phyloP scores from a whole-genome alignment of 306 rosid genomes.

The Cucurbita moschata region DNA sequence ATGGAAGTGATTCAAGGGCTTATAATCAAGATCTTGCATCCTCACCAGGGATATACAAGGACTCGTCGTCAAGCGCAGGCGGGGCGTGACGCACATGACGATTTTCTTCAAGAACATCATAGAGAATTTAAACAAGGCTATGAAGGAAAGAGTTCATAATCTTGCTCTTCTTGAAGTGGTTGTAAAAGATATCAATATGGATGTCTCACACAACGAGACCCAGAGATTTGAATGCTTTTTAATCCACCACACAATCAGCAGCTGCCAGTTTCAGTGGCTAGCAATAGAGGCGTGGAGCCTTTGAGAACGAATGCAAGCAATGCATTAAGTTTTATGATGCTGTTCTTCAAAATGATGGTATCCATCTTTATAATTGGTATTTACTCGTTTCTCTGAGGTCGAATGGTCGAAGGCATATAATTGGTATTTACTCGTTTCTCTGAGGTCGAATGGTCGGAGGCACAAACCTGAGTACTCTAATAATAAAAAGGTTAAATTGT shows the following conservation, averaged over 20 bases:
- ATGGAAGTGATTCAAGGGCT: slow-evolving; percentile 21
- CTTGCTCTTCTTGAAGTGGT: slow-evolving; percentile 6
- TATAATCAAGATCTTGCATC: slow-evolving; percentile 19
- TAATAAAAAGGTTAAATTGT: too few species aligned
- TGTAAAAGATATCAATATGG: slow-evolving; percentile 20
- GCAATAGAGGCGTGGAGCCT: slow-evolving; percentile 46
- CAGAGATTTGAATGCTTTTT: slow-evolving; percentile 47
- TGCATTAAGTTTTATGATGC: slow-evolving; percentile 86
- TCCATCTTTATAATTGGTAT: background rate
- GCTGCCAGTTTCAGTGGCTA: slow-evolving; percentile 25
- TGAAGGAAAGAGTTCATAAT: slow-evolving; percentile 18
- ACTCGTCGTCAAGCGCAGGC: slow-evolving; percentile 50
- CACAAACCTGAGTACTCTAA: too few species aligned
- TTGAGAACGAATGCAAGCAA: slow-evolving; percentile 94
- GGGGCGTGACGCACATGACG: slow-evolving; percentile 73
- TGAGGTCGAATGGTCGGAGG: too few species aligned
- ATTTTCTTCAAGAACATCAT: slow-evolving; percentile 79
- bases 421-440: too few species aligned
- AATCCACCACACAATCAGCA: slow-evolving; percentile 25
- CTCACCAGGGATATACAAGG: slow-evolving; percentile 60
- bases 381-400: too few species aligned
- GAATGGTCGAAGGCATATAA: too few species aligned
- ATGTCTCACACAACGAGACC: slow-evolving; percentile 65
- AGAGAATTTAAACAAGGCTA: slow-evolving; percentile 41
- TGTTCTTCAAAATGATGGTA: slow-evolving; percentile 52